Base-by-base conservation (phyloP, 2,329 filamentous ascomycete genomes). In the Plectosphaerella plurivora region DNA sequence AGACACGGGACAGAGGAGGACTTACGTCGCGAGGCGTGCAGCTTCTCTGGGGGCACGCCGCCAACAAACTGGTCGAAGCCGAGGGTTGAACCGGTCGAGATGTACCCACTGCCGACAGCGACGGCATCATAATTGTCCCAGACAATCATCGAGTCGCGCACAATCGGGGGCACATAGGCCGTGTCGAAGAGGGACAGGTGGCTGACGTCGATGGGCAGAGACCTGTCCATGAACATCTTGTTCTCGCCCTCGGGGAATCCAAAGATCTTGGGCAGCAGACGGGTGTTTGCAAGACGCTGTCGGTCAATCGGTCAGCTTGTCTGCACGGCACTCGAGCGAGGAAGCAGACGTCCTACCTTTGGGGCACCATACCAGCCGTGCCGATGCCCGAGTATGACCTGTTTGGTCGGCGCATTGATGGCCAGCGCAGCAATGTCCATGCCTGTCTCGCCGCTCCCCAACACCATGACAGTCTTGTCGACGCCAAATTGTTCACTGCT, bases 51-150 rank as follows among this genome's bases (percentile, higher is more conserved):
- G 9, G 52, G 68, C 52, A 77, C 72, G 11, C 70, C 69, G 2
- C 76, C 76, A 15, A 74, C 70, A 67, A 75, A 74, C 57, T 79
- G 76, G 56, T 78, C 74, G 2, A 72, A 68, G 0, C 76, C 76
- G 50, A 69, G 66, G 9, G 66, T 63, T 0, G 76, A 75, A 1
- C 76, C 76, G 7, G 48, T 50, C 22, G 48, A 50, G 22, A 50
- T 35, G 18, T 25, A 50, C 15, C 37, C 25, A 18, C 48, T 50
- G 12, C 73, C 74, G 8, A 74, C 72, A 52, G 77, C 68, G 60
- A 74, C 77, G 22, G 59, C 57, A 54, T 73, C 68, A 52, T 74
- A 74, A 55, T 66, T 69, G 18, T 61, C 59, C 72, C 72, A 74
- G 42, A 68, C 60, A 18, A 65, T 55, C 51, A 56, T 64, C 14